Evolutionary conservation across 2,329 filamentous ascomycete genomes (phyloP).

Genomic region (Aspergillus sp.): DNA sequence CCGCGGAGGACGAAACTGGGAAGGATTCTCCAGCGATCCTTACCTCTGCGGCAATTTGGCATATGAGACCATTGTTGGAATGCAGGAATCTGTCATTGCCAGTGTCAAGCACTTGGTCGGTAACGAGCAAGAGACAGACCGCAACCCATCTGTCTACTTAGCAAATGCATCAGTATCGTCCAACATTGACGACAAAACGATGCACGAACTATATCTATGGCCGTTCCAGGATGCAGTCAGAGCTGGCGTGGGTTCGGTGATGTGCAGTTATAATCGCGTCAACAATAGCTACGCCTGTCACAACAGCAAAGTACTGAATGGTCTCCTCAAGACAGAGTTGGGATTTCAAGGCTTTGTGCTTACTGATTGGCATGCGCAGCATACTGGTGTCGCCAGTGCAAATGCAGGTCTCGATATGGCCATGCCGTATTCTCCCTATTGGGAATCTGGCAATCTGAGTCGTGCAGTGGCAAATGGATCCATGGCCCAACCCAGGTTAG

Average conservation of each 20-base stretch:
- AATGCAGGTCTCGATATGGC: constrained; percentile 76
- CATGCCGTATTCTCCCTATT: constrained; percentile 62
- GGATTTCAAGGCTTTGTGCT: constrained; percentile 78
- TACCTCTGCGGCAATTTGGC: constrained; percentile 36
- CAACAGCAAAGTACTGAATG: constrained; percentile 71
- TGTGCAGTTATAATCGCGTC: constrained; percentile 55
- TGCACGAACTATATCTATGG: constrained; percentile 75
- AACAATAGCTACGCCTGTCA: constrained; percentile 80
- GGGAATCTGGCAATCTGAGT: constrained; percentile 40
- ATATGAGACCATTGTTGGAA: constrained; percentile 36
- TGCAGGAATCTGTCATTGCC: too few relatives aligned
- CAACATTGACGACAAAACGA: constrained; percentile 66
- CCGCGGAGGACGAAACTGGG: constrained; percentile 41
- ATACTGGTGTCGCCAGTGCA: constrained; percentile 62
- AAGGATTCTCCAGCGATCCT: constrained; percentile 39
- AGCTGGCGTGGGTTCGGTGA: constrained; percentile 63
- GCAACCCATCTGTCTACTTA: neutral
- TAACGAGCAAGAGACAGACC: constrained; percentile 60
- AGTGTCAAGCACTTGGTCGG: constrained; percentile 54
- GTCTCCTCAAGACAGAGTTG: constrained; percentile 71
- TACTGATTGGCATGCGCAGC: constrained; percentile 76
- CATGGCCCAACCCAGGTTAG: constrained; percentile 50
- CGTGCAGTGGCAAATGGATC: constrained; percentile 58
- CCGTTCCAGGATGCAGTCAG: constrained; percentile 69
- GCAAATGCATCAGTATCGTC: constrained; percentile 1